Conservation (phyloP, 371 early-diverging fungal genomes). For the Thermomucor indicae-seudaticae region DNA sequence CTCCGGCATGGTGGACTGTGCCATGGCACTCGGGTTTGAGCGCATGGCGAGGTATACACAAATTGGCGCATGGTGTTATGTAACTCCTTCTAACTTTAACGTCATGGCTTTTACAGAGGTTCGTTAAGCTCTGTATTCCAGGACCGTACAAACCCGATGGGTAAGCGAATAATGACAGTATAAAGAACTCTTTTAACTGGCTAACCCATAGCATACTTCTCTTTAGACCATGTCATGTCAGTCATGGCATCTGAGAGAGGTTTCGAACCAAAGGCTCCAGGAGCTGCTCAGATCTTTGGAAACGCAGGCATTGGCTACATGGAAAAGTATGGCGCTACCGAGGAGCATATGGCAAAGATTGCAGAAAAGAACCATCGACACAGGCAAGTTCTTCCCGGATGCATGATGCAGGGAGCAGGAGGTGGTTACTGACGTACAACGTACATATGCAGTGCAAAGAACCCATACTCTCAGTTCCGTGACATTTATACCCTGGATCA, state of each 20-base stretch:
- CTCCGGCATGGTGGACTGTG: conserved; percentile 69
- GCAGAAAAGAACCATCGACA: conserved; percentile 79
- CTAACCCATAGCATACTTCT: background rate
- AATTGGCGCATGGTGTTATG: background rate
- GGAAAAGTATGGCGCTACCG: conserved; percentile 61
- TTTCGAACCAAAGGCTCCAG: conserved; percentile 55
- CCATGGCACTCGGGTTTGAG: conserved; percentile 78
- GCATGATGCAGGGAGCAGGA: background rate
- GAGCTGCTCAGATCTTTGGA: conserved; percentile 75
- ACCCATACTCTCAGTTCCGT: conserved; percentile 80
- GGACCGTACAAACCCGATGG: conserved; percentile 70
- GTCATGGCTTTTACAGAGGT: conserved; percentile 18
- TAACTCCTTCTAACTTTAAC: background rate
- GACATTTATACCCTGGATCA: conserved; percentile 68
- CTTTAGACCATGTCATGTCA: conserved; percentile 48
- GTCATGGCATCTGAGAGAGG: conserved; percentile 61
- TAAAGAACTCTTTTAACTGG: background rate
- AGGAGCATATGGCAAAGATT: conserved; percentile 64
- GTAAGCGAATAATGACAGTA: conserved; percentile 14
- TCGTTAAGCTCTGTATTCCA: conserved; percentile 54
- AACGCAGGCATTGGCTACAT: conserved; percentile 76
- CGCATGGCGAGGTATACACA: conserved; percentile 52
- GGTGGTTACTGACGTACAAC: background rate
- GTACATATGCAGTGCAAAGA: conserved; percentile 52
- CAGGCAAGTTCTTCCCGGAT: conserved; percentile 18